Conservation (phyloP, 352 stramenopile genomes). For the Peronospora destructor region DNA sequence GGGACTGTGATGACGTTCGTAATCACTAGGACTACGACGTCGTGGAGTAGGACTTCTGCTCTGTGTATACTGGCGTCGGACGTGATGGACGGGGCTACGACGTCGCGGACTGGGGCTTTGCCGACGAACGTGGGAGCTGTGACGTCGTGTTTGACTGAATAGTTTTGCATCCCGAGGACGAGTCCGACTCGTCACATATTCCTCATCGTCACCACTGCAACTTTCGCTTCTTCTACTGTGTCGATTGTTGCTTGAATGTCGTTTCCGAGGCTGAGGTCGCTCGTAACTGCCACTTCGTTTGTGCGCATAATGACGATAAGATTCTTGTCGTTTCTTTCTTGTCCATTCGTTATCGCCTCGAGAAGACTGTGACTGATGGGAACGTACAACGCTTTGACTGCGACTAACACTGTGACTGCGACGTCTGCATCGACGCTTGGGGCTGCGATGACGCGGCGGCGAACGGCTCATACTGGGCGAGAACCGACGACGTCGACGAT, state of each 20-base stretch:
- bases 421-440: constrained; percentile 10
- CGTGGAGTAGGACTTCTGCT: constrained; percentile 2
- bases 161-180: constrained; percentile 6
- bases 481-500: constrained; percentile 10
- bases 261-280: constrained; percentile 3
- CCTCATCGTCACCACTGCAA: constrained; percentile 10
- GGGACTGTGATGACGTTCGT: neutral
- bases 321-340: neutral
- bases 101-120: constrained; percentile 7
- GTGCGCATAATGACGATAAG: neutral
- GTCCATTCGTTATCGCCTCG: neutral
- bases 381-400: constrained; percentile 10
- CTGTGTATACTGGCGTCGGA: neutral
- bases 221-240: constrained; percentile 17
- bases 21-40: constrained; percentile 4
- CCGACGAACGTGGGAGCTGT: neutral
- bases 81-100: constrained; percentile 5
- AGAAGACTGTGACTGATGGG: neutral
- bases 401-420: constrained; percentile 18
- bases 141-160: constrained; percentile 1
- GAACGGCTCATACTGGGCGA: constrained; percentile 30
- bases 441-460: constrained; percentile 14
- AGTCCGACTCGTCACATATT: constrained; percentile 2
- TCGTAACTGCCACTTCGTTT: constrained; percentile 21
- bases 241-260: neutral